phyloP scores from a whole-genome alignment of 768 basidiomycete species.

The Suillus decipiens region DNA sequence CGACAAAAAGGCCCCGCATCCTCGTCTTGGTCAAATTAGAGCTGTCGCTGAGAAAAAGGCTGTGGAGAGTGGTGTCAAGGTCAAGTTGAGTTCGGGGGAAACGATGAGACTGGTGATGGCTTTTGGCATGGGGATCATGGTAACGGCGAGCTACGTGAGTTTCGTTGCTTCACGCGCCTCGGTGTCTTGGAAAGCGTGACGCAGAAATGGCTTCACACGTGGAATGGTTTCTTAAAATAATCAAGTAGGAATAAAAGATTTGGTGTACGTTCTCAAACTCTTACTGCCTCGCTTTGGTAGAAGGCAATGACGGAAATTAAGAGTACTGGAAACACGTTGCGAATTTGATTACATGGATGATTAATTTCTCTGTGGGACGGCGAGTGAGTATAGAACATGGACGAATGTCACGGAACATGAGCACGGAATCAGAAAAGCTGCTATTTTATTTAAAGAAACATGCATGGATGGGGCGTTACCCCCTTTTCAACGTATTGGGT shows the following conservation, averaged over 20 bases:
- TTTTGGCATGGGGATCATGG: constrained; percentile 32
- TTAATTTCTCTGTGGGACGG: neutral
- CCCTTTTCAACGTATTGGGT: constrained; percentile 87
- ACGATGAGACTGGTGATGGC: constrained; percentile 22
- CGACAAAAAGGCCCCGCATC: constrained; percentile 16
- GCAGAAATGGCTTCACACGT: neutral
- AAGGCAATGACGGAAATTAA: neutral
- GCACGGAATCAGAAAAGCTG: neutral
- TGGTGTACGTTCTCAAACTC: neutral
- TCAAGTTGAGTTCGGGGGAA: neutral
- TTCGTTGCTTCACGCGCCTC: constrained; percentile 11
- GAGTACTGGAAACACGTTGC: neutral
- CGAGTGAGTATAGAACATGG: neutral
- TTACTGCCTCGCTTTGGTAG: neutral
- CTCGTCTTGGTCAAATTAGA: neutral
- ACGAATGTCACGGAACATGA: neutral
- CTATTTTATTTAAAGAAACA: too few relatives aligned
- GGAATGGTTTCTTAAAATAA: neutral
- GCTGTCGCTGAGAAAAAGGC: neutral
- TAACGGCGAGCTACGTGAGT: constrained; percentile 18
- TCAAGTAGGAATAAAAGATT: neutral
- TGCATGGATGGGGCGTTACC: constrained; percentile 60
- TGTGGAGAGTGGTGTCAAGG: neutral
- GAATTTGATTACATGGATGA: neutral
- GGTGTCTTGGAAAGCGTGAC: neutral